Base-by-base conservation (phyloP, 306 rosid genomes). In the Dryas octopetala region DNA sequence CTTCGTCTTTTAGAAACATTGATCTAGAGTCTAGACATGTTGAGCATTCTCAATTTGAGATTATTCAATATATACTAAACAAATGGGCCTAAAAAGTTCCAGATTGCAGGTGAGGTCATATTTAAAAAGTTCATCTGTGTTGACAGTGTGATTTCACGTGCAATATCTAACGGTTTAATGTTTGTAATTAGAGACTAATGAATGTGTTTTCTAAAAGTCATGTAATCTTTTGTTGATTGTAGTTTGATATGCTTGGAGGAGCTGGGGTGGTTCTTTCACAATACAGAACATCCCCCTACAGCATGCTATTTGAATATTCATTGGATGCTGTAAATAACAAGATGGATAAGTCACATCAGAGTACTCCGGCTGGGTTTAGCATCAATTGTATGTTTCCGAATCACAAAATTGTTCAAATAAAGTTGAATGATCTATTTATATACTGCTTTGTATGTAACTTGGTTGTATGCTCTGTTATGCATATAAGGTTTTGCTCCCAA, bases 331-430 rank as follows among this genome's bases (percentile, higher is more conserved):
- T 54, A 49, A 52, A 23, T 79, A 65, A 68, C 60, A 43, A 13
- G 76, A 51, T 61, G 32, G 74, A 51, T 53, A 71, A 23, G n/a
- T 72, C 64, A 67, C 64, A 50, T 58, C 45, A 8, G 51, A 48
- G 46, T 49, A 15, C 59, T 68, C 19, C 7, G 17, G 70, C 32
- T 41, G 75, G 51, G 23, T 17, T 58, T 55, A 59, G 79, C 65
- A n/a, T 70, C 59, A 65, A 77, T 63, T 76, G 74, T 76, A 75
- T 76, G 74, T 81, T 73, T 70, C 60, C 50, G 45, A 40, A 47
- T 76, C 70, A 40, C 80, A 70, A 68, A 61, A 11, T 47, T 32
- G 38, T 67, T 62, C 45, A 57, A 57, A 41, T n/a, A 51, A 47
- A 47, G 73, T 17, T 40, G 61, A 28, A 28, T 7, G 7, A 49